A percentile compares a stretch with the other conserved stretches of the same genome.
Conservation (phyloP, 1,284 basidiomycete genomes). For the Tilletia caries region DNA sequence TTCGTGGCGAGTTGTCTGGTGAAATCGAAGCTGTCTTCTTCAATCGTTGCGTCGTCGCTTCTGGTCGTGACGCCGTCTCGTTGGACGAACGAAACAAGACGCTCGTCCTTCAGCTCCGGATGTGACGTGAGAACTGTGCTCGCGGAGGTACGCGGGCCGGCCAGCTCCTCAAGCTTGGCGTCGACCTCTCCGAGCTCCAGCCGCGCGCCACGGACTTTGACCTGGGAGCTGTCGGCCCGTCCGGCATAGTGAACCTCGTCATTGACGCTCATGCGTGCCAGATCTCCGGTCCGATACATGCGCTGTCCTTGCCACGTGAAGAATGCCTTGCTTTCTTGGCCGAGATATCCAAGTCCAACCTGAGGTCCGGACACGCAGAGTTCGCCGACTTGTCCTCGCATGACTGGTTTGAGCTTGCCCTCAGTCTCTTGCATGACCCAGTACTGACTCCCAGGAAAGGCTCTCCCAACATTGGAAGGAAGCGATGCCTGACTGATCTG, state of each 20-base stretch:
- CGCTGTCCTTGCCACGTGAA: slow-evolving; percentile 21
- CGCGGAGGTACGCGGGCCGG: not conserved
- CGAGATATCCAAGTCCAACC: slow-evolving; percentile 41
- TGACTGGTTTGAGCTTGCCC: slow-evolving; percentile 24
- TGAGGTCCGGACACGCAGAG: slow-evolving; percentile 45
- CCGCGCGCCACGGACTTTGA: slow-evolving; percentile 49
- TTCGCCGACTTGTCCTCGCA: slow-evolving; percentile 45
- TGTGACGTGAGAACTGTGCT: slow-evolving; percentile 5
- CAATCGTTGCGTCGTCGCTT: not conserved
- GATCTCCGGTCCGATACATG: slow-evolving; percentile 47
- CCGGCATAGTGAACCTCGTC: slow-evolving; percentile 46
- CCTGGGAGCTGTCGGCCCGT: slow-evolving; percentile 40
- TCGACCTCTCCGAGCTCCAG: slow-evolving; percentile 49
- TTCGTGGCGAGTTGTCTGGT: not conserved
- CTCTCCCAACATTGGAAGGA: slow-evolving; percentile 37
- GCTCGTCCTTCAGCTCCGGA: not conserved
- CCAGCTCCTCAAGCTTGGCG: slow-evolving; percentile 8
- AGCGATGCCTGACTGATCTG: slow-evolving; percentile 27
- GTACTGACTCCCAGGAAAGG: slow-evolving; percentile 43
- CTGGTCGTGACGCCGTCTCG: not conserved
- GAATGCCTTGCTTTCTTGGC: slow-evolving; percentile 27
- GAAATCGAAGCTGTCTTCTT: not conserved
- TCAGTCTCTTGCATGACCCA: slow-evolving; percentile 30
- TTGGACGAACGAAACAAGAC: slow-evolving; percentile 15
- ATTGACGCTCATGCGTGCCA: slow-evolving; percentile 31